Evolutionary conservation across 2,329 filamentous ascomycete species (phyloP), one percentile per base, ranked within the genome.

Genomic region (Dothistroma pini): DNA sequence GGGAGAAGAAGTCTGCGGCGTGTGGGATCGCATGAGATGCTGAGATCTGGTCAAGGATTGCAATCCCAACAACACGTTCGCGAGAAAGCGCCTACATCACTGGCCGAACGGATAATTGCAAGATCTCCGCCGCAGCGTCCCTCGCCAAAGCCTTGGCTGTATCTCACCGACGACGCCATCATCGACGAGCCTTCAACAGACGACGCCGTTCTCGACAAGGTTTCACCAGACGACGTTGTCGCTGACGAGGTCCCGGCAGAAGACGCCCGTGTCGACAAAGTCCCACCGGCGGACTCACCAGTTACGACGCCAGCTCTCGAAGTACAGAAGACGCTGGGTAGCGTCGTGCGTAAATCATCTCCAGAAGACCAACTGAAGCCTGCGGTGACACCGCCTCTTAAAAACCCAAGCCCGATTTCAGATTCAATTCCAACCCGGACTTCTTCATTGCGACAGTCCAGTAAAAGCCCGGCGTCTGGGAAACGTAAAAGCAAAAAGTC

Each of bases 111-210:
- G 56, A 69, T 71, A 58, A 68, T 70, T 44, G 64, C 68, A 4
- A 62, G 62, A 55, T 62, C 69, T 29, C 66, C 53, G 69, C 76
- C 41, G 71, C 75, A 25, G 77, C 75, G 54, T 69, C 75, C 75
- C 50, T 77, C 74, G 61, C 71, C 72, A 8, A 82, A 75, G 21
- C 63, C 63, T 21, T 63, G 69, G 44, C 56, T 71, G 22, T 72
- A 68, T 57, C 61, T 71, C 57, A 63, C 59, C 22, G 71, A 53
- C 31, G 51, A 72, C 59, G 62, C 61, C 6, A 63, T 62, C 22
- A 62, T 66, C 29, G 59, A 59, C 51, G 68, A 44, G 41, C 8
- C 41, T 19, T 9, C 41, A 8, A 44, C 16, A 19, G 41, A 44
- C 41, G 41, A n/a, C 16, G 41, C n/a, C 16, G 41, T 44, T 19